Conservation (phyloP, 2,329 filamentous ascomycete genomes). For the Ophiostoma angusticollis region DNA sequence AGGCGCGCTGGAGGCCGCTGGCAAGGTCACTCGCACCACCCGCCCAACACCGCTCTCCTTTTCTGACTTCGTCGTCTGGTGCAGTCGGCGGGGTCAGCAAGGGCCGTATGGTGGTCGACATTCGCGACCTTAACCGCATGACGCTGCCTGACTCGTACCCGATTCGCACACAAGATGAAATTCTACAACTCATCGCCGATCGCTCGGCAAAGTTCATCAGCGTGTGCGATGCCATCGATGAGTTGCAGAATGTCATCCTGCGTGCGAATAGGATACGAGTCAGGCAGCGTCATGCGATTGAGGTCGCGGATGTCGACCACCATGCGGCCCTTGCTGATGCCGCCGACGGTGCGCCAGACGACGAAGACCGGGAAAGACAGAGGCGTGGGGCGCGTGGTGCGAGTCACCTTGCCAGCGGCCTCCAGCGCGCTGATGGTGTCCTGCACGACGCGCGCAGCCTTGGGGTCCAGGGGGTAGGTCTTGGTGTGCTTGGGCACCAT, state of each 20-base stretch:
- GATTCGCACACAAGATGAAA: neutral
- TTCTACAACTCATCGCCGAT: neutral
- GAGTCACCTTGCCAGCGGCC: no score
- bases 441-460: no score
- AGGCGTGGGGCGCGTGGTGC: no score
- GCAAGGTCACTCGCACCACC: no score
- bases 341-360: neutral
- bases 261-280: no score
- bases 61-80: neutral
- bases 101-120: neutral
- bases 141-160: neutral
- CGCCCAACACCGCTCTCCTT: neutral
- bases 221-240: neutral
- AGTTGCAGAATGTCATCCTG: no score
- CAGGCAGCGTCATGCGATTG: no score
- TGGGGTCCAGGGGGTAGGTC: no score
- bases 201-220: neutral
- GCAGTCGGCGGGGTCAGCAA: neutral
- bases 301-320: no score
- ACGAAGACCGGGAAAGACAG: neutral
- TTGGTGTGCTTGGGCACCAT: conserved; percentile 8
- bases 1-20: no score
- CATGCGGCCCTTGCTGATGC: no score
- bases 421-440: no score
- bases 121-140: neutral